These are phyloP conservation scores for Nepenthes gracilis DNA, from an alignment of 148 eudicot genomes.

Conservation along the genomic window DNA sequence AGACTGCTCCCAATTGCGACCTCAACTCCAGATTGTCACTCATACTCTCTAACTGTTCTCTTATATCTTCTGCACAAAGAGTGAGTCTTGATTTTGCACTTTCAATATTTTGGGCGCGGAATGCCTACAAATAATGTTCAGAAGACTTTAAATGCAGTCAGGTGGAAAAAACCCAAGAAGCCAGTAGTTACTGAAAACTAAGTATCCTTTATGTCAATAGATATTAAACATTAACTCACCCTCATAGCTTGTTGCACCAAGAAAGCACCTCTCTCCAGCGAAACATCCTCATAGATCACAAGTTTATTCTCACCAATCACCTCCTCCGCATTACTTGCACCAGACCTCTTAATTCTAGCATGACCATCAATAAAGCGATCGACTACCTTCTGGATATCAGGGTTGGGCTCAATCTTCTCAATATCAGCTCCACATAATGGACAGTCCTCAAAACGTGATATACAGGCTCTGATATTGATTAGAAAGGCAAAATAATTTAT, in stretches of 20 bases:
- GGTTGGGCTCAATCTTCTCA: slow-evolving; percentile 67
- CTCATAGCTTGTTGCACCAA: slow-evolving; percentile 98
- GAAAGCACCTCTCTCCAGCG: slow-evolving; percentile 89
- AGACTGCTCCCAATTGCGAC: slow-evolving; percentile 89
- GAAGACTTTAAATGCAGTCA: neutral
- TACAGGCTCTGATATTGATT: slow-evolving; percentile 49
- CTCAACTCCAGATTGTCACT: slow-evolving; percentile 71
- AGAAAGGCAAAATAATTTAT: slow-evolving; percentile 1
- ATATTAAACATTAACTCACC: slow-evolving; percentile 33
- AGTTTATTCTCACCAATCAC: slow-evolving; percentile 47
- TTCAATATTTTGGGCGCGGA: slow-evolving; percentile 80
- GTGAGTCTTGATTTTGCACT: slow-evolving; percentile 93
- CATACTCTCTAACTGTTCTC: slow-evolving; percentile 58
- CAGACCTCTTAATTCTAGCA: slow-evolving; percentile 91
- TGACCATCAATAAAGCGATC: slow-evolving; percentile 97
- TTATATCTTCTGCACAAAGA: slow-evolving; percentile 73
- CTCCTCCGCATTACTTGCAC: slow-evolving; percentile 34
- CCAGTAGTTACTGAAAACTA: neutral
- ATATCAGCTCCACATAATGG: slow-evolving; percentile 98
- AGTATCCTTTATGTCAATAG: neutral
- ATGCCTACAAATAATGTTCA: slow-evolving; percentile 46
- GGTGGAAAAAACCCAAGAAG: neutral
- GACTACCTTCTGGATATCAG: slow-evolving; percentile 76
- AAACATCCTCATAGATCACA: slow-evolving; percentile 93
- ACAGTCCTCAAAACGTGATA: slow-evolving; percentile 86